Evolutionary conservation across 73 alveolate genomes (phyloP), one percentile per base, ranked within the genome.

Genomic region (Breviolum minutum): DNA sequence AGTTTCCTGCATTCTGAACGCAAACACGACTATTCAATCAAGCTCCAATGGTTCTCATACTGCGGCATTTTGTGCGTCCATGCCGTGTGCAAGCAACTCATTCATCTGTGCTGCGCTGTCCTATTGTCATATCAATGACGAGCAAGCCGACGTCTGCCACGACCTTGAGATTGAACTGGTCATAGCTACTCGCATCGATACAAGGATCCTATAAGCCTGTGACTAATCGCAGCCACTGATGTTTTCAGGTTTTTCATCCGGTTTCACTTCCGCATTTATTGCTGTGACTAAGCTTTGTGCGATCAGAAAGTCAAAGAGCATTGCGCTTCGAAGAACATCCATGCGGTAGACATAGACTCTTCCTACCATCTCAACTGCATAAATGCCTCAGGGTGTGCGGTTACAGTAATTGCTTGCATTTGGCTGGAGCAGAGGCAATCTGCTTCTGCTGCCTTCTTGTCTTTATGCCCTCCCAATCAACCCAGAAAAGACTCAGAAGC

Each of bases 321-420:
- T 69, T 9, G 70, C 96, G 8, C 77, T 90, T 48, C 68, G 19
- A 32, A 90, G 73, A 8, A 90, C 96, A 14, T 90, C 96, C 68
- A 61, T 71, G 24, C 96, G 96, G 80, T 48, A 90, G 24, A 90
- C 96, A 24, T 88, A 90, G 87, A 90, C 76, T 32, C 96, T 81
- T 63, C n/a, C 71, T 0, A 63, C 76, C 96, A 90, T 90, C 96
- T 90, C 96, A 17, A 40, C 30, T 1, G 96, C 87, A 29, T 90
- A 90, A 60, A 90, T 30, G 73, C 96, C 96, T 90, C 30, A 61
- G 13, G 8, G 87, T 8, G 14, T 1, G 77, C 2, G 24, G 4
- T 22, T 22, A 66, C 17, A n/a, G n/a, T n/a, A 2, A 40, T 40
- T 40, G 54, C 81, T 22, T 17, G 30, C 81, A 17, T 13, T 11